Evolutionary conservation across 1,284 basidiomycete species (phyloP), one percentile per base, ranked within the genome.

Genomic region (Coriolopsis trogii): DNA sequence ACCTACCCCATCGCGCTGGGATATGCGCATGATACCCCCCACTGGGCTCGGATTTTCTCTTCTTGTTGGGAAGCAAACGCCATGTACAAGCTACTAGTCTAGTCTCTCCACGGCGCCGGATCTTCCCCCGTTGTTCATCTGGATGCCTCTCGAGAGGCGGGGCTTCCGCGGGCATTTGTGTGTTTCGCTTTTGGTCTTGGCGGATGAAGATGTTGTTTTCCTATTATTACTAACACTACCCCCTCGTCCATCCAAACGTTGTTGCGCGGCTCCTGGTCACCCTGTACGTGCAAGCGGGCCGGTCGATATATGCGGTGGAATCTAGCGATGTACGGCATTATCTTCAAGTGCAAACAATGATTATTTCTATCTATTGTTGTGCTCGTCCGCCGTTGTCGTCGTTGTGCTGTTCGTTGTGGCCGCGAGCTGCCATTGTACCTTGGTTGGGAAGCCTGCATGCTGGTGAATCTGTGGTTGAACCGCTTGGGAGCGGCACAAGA

Each of bases 21-120:
- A 51, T 36, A 26, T 34, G 25, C 53, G 57, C 57, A 37, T 34
- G 44, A 53, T 59, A 59, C 55, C 55, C 56, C 37, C 36, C 46
- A 39, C 13, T 23, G 40, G 44, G 45, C 23, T 28, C 37, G 9
- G 25, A 15, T 5, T 43, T 21, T 37, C 29, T 34, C 39, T 24
- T 34, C 40, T 50, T 34, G 18, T 28, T 41, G 51, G 57, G 57
- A 56, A 55, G 57, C 48, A 59, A 51, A 55, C 57, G 57, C 57
- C 53, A 51, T 59, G 53, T 55, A 59, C 50, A n/a, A 55, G 57
- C 57, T 53, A 49, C 53, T 51, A 53, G 53, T 51, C 51, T 53
- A 52, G 53, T 46, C 53, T 46, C 51, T 51, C 48, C 50, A 31
- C 49, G 57, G 53, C 57, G 57, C 53, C 51, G 53, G 53, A 49